Conservation (phyloP, 257 asterid genomes). For the Solanum virginianum region DNA sequence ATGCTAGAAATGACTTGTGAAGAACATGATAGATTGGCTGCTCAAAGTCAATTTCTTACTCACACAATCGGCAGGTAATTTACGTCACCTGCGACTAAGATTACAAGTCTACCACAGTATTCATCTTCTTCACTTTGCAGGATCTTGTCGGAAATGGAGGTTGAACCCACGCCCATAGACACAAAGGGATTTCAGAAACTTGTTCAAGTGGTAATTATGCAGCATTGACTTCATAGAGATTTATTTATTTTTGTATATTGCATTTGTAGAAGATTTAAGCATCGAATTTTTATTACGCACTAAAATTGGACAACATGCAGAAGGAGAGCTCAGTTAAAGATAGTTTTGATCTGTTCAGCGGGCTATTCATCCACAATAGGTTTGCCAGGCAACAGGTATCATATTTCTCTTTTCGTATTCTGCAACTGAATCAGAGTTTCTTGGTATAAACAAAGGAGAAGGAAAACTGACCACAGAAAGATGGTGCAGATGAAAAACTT, state of each 20-base stretch:
- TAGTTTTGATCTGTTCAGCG: conserved; percentile 74
- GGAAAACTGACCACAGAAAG: neutral
- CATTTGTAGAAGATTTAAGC: neutral
- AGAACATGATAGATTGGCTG: conserved; percentile 70
- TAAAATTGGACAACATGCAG: conserved; percentile 25
- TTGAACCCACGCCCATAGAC: conserved; percentile 66
- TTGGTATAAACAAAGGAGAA: neutral
- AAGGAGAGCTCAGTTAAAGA: conserved; percentile 57
- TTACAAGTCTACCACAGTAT: neutral
- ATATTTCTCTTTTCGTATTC: neutral
- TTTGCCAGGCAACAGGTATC: conserved; percentile 41
- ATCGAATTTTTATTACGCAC: neutral
- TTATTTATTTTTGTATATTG: neutral
- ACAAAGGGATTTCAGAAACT: conserved; percentile 88
- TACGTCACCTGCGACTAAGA: neutral
- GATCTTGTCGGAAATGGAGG: conserved; percentile 58
- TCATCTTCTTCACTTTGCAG: conserved; percentile 22
- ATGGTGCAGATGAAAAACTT: conserved; percentile 42
- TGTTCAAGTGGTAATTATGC: conserved; percentile 57
- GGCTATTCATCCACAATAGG: conserved; percentile 62
- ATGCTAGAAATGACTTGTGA: conserved; percentile 88
- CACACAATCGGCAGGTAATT: conserved; percentile 75
- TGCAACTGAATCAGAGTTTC: neutral
- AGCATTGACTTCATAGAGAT: neutral
- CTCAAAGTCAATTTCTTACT: conserved; percentile 73